These are phyloP conservation scores for Berkeleyomyces basicola DNA, from an alignment of 2,329 filamentous ascomycete species.

Conservation along the genomic window DNA sequence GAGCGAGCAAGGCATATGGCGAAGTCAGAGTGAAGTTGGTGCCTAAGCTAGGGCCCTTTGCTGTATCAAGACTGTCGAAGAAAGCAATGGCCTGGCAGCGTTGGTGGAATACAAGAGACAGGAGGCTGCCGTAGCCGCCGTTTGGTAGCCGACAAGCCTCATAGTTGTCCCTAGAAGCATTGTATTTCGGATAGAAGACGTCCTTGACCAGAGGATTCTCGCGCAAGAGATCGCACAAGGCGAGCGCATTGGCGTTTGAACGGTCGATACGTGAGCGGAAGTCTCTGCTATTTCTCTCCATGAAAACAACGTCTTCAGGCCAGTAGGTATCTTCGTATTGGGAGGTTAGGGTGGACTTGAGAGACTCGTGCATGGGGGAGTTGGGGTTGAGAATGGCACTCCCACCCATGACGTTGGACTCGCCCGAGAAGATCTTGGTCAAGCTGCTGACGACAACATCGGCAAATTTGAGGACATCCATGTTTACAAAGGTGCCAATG, in stretches of 20 bases:
- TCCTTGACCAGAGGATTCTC: constrained; percentile 48
- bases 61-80: constrained; percentile 70
- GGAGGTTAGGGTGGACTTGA: constrained; percentile 49
- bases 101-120: constrained; percentile 66
- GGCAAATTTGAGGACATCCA: constrained; percentile 76
- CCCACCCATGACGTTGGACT: constrained; percentile 97
- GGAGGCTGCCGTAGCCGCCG: constrained; percentile 77
- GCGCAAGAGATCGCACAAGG: constrained; percentile 56
- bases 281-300: constrained; percentile 91
- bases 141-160: constrained; percentile 56
- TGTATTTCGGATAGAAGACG: constrained; percentile 77
- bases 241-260: constrained; percentile 73
- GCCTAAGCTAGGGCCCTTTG: constrained; percentile 86
- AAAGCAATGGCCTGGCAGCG: constrained; percentile 59
- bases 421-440: constrained; percentile 93
- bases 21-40: constrained; percentile 92
- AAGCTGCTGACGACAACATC: constrained; percentile 89
- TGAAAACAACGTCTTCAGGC: constrained; percentile 84
- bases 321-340: constrained; percentile 84
- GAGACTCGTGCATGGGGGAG: constrained; percentile 47
- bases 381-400: constrained; percentile 49
- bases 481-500: constrained; percentile 89
- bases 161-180: constrained; percentile 52
- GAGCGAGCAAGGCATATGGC: constrained; percentile 80
- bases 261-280: constrained; percentile 69